Evolutionary conservation across 108 stramenopile species (phyloP).

Genomic region (Stephanodiscus triporus): DNA sequence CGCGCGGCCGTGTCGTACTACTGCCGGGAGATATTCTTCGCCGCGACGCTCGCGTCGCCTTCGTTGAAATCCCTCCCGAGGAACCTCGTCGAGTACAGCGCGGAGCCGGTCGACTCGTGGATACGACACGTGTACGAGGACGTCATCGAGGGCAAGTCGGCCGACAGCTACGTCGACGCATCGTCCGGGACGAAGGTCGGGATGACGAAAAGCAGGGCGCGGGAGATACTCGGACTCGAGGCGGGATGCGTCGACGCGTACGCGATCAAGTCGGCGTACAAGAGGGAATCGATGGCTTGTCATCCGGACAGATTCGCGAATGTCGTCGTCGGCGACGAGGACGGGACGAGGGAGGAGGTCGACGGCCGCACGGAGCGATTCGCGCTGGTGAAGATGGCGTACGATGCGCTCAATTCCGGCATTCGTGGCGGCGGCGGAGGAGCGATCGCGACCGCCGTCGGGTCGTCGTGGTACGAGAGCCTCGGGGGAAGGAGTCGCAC

Average conservation of each 20-base stretch:
- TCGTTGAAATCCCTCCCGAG: constrained; percentile 62
- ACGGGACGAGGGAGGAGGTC: constrained; percentile 54
- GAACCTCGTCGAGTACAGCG: constrained; percentile 70
- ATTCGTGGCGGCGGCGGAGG: constrained; percentile 18
- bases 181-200: constrained; percentile 7
- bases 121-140: constrained; percentile 74
- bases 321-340: no score
- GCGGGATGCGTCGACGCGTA: constrained; percentile 43
- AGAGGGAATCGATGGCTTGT: constrained; percentile 60
- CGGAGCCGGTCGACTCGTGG: constrained; percentile 71
- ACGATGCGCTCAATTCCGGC: constrained; percentile 70
- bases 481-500: constrained; percentile 76
- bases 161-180: constrained; percentile 32
- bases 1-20: constrained; percentile 70
- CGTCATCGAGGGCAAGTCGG: constrained; percentile 62
- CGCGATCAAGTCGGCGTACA: constrained; percentile 70
- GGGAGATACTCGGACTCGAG: constrained; percentile 58
- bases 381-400: constrained; percentile 64
- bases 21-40: constrained; percentile 74
- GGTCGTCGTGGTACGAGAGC: constrained; percentile 80
- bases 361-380: constrained; percentile 51
- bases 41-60: constrained; percentile 62
- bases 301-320: constrained; percentile 81
- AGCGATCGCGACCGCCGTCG: background rate
- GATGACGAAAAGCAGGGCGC: constrained; percentile 72